Evolutionary conservation across 768 basidiomycete species (phyloP).

Genomic region (Termitomyces sp.): DNA sequence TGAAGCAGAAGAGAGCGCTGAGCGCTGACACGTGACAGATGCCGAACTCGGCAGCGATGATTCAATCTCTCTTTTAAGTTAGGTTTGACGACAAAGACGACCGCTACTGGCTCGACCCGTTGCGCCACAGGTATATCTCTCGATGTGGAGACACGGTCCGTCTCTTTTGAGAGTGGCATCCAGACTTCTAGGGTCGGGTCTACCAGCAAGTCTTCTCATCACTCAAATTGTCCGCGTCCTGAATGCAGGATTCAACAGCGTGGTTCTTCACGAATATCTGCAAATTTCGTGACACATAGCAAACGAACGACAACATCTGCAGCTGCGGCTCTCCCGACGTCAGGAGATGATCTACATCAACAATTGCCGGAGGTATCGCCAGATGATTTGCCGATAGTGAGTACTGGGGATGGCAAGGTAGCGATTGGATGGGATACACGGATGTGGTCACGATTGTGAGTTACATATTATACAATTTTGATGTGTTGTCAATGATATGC

Average conservation of each 20-base stretch:
- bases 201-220: not conserved
- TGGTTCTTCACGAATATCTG: not conserved
- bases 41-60: not conserved
- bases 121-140: not conserved
- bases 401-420: conserved; percentile 54
- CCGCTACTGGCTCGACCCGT: not conserved
- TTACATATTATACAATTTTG: conserved; percentile 6
- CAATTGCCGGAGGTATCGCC: conserved; percentile 21
- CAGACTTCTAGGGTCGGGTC: not conserved
- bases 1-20: too few relatives aligned
- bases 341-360: conserved; percentile 12
- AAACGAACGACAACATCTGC: conserved; percentile 18
- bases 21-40: not conserved
- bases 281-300: conserved; percentile 6
- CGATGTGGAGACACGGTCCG: not conserved
- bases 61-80: not conserved
- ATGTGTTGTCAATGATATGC: conserved; percentile 1
- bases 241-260: not conserved
- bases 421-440: conserved; percentile 70
- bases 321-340: conserved; percentile 14
- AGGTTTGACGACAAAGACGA: not conserved
- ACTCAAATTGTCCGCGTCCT: not conserved
- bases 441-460: conserved; percentile 76
- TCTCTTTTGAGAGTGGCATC: not conserved
- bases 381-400: conserved; percentile 48